phyloP scores from a whole-genome alignment of 2,329 filamentous ascomycete genomes.

The Aureobasidium zeae region DNA sequence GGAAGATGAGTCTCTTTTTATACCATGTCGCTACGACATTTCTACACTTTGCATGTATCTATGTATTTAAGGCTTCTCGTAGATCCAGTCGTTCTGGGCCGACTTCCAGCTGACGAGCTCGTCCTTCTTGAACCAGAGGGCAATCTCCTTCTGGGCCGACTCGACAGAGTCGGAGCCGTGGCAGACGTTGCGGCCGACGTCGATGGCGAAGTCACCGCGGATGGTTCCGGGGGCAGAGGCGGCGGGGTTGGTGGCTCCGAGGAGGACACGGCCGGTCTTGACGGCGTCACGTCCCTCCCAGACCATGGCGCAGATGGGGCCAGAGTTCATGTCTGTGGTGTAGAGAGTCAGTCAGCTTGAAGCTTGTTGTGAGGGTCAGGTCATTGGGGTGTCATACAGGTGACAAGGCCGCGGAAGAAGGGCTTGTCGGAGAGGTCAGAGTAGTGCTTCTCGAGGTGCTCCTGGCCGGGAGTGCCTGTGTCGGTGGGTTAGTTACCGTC shows the following conservation, averaged over 20 bases:
- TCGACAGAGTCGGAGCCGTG: conserved; percentile 98
- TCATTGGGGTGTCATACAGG: conserved; percentile 68
- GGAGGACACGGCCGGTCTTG: conserved; percentile 94
- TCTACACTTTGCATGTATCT: no score
- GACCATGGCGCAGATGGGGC: conserved; percentile 98
- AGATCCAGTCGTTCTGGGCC: conserved; percentile 85
- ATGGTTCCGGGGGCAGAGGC: conserved; percentile 94
- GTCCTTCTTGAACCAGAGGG: conserved; percentile 89
- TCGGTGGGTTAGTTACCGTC: not conserved
- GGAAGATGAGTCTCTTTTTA: no score
- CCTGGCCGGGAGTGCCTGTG: conserved; percentile 55
- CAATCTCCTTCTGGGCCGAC: conserved; percentile 99
- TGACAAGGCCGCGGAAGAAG: conserved; percentile 91
- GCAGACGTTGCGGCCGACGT: conserved; percentile 97
- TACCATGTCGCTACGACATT: no score
- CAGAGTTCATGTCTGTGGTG: conserved; percentile 85
- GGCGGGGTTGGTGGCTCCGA: conserved; percentile 98
- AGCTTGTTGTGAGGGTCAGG: not conserved
- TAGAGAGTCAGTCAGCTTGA: conserved; percentile 18
- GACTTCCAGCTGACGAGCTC: conserved; percentile 81
- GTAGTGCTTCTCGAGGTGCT: conserved; percentile 98
- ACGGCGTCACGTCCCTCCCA: conserved; percentile 98
- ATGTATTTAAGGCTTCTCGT: conserved; percentile 50
- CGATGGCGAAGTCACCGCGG: conserved; percentile 84
- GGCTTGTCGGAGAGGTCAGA: conserved; percentile 84